A percentile compares a stretch with the other conserved stretches of the same genome.
phyloP scores from a whole-genome alignment of 495 filamentous ascomycete species.

The Aspergillus heteromorphus region DNA sequence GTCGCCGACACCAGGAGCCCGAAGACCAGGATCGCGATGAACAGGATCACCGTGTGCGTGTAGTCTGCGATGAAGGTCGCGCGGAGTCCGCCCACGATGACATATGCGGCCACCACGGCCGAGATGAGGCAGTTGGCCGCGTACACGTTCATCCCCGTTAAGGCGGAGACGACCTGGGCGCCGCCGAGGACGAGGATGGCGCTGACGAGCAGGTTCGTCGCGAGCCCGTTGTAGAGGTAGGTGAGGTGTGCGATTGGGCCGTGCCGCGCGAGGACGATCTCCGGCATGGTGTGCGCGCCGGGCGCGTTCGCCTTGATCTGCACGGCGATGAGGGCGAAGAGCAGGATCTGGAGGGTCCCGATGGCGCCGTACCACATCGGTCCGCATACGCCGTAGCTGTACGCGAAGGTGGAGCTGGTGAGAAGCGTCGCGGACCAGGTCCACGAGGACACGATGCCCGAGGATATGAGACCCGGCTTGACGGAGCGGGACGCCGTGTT shows the following conservation, averaged over 20 bases:
- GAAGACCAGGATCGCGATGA: conserved; percentile 46
- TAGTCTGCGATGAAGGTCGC: conserved; percentile 42
- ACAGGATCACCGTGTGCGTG: conserved; percentile 40
- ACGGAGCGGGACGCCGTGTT: conserved; percentile 44
- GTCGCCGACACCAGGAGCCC: conserved; percentile 43
- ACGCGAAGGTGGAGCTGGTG: conserved; percentile 42
- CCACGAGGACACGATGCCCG: conserved; percentile 45
- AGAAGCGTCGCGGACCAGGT: conserved; percentile 42
- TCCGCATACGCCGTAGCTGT: conserved; percentile 44
- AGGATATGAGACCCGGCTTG: conserved; percentile 45
- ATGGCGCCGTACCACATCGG: conserved; percentile 43
- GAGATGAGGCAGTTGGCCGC: conserved; percentile 41
- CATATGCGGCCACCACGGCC: conserved; percentile 35
- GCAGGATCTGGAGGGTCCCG: conserved; percentile 39
- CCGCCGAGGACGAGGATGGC: conserved; percentile 37
- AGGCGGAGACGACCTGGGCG: conserved; percentile 33
- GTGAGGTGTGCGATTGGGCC: conserved; percentile 33
- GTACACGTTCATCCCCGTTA: conserved; percentile 44
- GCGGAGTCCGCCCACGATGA: conserved; percentile 38
- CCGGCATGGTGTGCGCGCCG: conserved; percentile 34
- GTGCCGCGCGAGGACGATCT: conserved; percentile 33
- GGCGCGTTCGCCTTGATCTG: conserved; percentile 38
- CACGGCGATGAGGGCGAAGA: conserved; percentile 37
- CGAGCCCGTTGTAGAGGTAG: conserved; percentile 36
- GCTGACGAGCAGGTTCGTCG: conserved; percentile 42